Conservation (phyloP, 805 yeast genomes). For the Kodamaea lidongshanica region DNA sequence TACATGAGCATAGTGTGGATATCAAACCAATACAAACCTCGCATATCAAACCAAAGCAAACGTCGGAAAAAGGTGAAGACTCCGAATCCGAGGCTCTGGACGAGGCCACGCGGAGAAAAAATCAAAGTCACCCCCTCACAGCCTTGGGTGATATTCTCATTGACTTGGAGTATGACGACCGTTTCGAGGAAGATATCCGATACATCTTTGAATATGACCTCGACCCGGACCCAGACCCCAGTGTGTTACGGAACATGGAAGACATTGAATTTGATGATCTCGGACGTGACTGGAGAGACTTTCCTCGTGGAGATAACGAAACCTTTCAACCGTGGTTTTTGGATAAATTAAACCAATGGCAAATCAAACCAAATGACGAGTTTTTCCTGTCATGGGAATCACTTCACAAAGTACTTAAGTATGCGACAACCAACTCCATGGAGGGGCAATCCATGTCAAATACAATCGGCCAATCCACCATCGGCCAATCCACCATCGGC, state of each 20-base stretch:
- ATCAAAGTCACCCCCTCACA: conserved; percentile 17
- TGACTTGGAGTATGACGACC: conserved; percentile 54
- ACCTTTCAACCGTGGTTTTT: conserved; percentile 17
- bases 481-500: conserved; percentile 30
- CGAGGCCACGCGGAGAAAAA: conserved; percentile 13
- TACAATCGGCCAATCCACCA: conserved; percentile 51
- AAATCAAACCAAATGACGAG: conserved; percentile 20
- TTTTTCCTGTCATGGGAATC: conserved; percentile 24
- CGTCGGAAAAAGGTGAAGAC: no score
- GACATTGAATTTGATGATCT: conserved; percentile 47
- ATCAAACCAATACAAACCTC: no score
- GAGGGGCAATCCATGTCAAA: conserved; percentile 36
- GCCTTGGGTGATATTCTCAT: conserved; percentile 50
- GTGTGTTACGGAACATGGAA: no score
- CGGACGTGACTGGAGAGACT: conserved; percentile 70
- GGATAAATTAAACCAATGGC: conserved; percentile 13
- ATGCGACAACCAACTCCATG: conserved; percentile 19
- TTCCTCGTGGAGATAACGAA: conserved; percentile 55
- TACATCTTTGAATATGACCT: conserved; percentile 56
- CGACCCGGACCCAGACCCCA: conserved; percentile 21
- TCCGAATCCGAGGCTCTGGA: conserved; percentile 3
- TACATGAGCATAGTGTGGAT: no score
- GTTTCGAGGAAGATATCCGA: conserved; percentile 61
- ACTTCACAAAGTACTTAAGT: conserved; percentile 19
- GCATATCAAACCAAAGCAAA: not conserved